A percentile compares a stretch with the other conserved stretches of the same genome.
Evolutionary conservation across 2,329 filamentous ascomycete species (phyloP).

Genomic region (Cordyceps farinosa): DNA sequence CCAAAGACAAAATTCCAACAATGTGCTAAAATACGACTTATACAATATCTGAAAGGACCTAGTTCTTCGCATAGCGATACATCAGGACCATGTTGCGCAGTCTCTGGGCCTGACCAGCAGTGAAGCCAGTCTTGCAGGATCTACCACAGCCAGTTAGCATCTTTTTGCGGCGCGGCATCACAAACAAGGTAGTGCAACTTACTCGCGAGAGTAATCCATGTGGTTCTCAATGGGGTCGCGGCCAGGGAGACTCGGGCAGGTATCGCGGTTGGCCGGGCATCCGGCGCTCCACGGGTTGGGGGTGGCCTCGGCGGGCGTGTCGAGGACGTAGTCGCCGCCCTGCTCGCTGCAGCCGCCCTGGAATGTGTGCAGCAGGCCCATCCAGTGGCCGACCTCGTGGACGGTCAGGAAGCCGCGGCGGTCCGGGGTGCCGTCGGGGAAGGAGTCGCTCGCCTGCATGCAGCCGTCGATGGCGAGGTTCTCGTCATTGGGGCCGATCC

Average conservation of each 20-base stretch:
- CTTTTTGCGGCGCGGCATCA: not conserved
- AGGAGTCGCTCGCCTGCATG: constrained; percentile 33
- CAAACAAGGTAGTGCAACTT: not conserved
- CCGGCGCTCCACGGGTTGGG: constrained; percentile 27
- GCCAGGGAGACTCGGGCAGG: constrained; percentile 31
- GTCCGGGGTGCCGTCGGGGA: constrained; percentile 38
- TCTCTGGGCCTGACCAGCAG: not conserved
- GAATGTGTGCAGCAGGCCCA: constrained; percentile 48
- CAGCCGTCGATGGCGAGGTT: constrained; percentile 40
- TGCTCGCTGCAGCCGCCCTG: constrained; percentile 37
- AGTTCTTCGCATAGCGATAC: constrained; percentile 1
- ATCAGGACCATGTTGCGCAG: not conserved
- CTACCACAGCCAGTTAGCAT: not conserved
- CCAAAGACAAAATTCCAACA: not conserved
- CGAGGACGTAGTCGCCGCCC: constrained; percentile 37
- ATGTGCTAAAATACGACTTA: not conserved
- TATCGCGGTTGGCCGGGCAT: constrained; percentile 36
- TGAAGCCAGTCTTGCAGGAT: constrained; percentile 11
- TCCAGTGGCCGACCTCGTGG: constrained; percentile 49
- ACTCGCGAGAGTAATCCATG: constrained; percentile 35
- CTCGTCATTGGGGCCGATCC: constrained; percentile 28
- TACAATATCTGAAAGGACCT: not conserved
- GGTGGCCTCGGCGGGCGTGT: constrained; percentile 38
- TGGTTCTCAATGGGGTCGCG: constrained; percentile 38
- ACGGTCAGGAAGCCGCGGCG: constrained; percentile 32